Evolutionary conservation across 1,284 basidiomycete genomes (phyloP), one percentile per base, ranked within the genome.

Genomic region (Cutaneotrichosporon sp.): DNA sequence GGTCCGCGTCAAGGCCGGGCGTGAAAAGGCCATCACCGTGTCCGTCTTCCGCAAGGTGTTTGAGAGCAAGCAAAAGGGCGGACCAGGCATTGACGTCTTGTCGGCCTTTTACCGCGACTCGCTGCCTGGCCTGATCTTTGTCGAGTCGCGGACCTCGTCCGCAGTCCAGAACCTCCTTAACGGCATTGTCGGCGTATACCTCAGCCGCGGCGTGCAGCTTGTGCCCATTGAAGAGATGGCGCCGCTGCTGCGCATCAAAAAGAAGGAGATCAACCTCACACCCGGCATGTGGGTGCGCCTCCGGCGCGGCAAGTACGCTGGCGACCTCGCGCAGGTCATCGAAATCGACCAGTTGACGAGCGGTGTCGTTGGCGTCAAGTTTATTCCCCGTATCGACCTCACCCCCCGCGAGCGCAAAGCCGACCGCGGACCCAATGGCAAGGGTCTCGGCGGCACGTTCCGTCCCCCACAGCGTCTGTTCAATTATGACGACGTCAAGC

Each of bases 201-300:
- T 84, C 35, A 63, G 64, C 61, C 84, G 86, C 49, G 87, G 87
- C 17, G 82, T 92, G 58, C 81, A 83, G 38, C 83, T 97, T 37
- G 91, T 98, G 1, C 93, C 93, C 8, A 93, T 97, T 59, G 90
- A 97, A 63, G 94, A 99, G 78, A 98, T 98, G 94, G 90, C 93
- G 7, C 91, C 90, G 59, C 78, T 98, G 33, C 80, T 98, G 61
- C 90, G 90, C 70, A 96, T 97, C 66, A 96, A 93, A 78, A 93
- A 94, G 77, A 88, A 92, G 68, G 89, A 92, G 61, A 78, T 87
- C 51, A 87, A 87, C 1, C 83, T 97, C 43, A 84, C 84, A 17
- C 84, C 85, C 2, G 91, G 91, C 33, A 88, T 85, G 64, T 98
- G 94, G 96, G 92, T 97, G 12, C 87, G 96, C 50, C 85, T 97